Conservation (phyloP, 2,329 filamentous ascomycete species). For the Penicillium sumatraense region DNA sequence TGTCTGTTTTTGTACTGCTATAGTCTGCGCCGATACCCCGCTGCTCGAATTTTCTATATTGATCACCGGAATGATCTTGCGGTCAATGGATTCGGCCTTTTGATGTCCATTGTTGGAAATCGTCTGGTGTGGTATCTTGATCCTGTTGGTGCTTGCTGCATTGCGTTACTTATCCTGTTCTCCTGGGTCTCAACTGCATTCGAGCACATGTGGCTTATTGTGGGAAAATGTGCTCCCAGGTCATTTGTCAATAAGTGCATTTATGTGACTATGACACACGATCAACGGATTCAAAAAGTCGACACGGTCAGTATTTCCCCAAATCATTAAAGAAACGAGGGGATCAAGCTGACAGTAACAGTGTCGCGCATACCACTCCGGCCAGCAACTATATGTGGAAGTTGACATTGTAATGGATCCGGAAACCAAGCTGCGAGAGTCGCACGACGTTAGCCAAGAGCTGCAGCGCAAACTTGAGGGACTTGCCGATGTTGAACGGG, state of each 20-base stretch:
- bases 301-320: conserved; percentile 6
- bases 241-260: conserved; percentile 17
- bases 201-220: conserved; percentile 16
- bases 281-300: conserved; percentile 13
- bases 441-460: conserved; percentile 16
- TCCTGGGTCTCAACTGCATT: conserved; percentile 16
- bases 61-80: conserved; percentile 16
- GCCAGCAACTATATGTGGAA: conserved; percentile 13
- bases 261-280: conserved; percentile 16
- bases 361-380: conserved; percentile 15
- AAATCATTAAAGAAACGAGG: too few species aligned
- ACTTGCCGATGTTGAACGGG: conserved; percentile 13
- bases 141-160: conserved; percentile 13
- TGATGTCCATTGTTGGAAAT: conserved; percentile 15
- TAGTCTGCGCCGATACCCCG: conserved; percentile 12
- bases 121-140: conserved; percentile 16
- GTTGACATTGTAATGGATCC: conserved; percentile 19
- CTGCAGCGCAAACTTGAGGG: conserved; percentile 18
- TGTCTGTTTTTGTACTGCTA: conserved; percentile 10
- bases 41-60: conserved; percentile 15
- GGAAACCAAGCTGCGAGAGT: conserved; percentile 14
- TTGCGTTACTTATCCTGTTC: conserved; percentile 14
- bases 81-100: conserved; percentile 13
- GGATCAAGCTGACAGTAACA: background rate
- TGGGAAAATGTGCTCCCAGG: conserved; percentile 13